Evolutionary conservation across 1,139 yeast genomes (phyloP).

Genomic region (Blastobotrys indianensis): DNA sequence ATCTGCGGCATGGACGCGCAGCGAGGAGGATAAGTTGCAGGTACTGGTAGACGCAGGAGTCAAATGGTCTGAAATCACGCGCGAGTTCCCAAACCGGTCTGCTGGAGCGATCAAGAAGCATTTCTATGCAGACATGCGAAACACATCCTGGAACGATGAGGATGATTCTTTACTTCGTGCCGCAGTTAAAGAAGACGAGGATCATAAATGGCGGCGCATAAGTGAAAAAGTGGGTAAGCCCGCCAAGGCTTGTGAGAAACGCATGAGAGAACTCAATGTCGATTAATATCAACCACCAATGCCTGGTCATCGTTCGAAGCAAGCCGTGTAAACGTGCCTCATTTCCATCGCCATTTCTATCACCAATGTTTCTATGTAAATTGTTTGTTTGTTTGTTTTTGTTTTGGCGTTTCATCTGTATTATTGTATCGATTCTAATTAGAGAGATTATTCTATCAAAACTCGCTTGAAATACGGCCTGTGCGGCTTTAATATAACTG

Average conservation of each 20-base stretch:
- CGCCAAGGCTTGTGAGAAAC: slow-evolving; percentile 28
- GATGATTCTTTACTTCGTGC: slow-evolving; percentile 26
- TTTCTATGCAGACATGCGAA: slow-evolving; percentile 32
- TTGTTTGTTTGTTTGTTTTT: too few relatives aligned
- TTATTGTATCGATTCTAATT: too few relatives aligned
- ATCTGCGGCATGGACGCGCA: slow-evolving; percentile 26
- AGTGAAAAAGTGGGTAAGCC: slow-evolving; percentile 29
- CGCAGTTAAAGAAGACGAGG: slow-evolving; percentile 26
- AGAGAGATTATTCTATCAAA: too few relatives aligned
- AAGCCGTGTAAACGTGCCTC: too few relatives aligned
- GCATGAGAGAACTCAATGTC: slow-evolving; percentile 23
- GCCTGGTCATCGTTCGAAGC: too few relatives aligned
- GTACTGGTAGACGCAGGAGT: slow-evolving; percentile 28
- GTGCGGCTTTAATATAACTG: too few relatives aligned
- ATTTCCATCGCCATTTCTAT: too few relatives aligned
- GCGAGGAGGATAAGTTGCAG: slow-evolving; percentile 25
- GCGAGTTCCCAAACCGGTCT: slow-evolving; percentile 29
- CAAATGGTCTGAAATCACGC: slow-evolving; percentile 30
- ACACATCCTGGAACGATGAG: slow-evolving; percentile 27
- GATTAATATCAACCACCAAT: too few relatives aligned
- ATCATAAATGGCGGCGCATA: slow-evolving; percentile 28
- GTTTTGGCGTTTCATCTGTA: too few relatives aligned
- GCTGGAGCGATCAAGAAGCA: slow-evolving; percentile 33
- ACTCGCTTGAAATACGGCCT: too few relatives aligned
- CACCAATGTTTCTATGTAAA: too few relatives aligned